A percentile compares a stretch with the other conserved stretches of the same genome.
Evolutionary conservation across 805 yeast genomes (phyloP).

Genomic region (Lipomyces kockii): DNA sequence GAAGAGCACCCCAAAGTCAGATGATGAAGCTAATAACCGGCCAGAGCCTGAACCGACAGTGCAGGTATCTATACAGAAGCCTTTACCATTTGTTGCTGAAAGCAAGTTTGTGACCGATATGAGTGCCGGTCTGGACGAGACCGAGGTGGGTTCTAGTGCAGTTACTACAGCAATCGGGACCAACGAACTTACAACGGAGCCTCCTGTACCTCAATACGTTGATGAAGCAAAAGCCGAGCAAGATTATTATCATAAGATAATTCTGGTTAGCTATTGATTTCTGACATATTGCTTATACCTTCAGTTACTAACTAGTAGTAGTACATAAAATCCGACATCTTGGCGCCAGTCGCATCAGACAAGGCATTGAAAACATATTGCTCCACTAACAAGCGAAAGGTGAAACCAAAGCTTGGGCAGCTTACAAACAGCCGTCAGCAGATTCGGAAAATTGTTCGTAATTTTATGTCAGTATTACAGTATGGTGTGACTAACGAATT

Average conservation of each 20-base stretch:
- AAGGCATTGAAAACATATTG: constrained; percentile 59
- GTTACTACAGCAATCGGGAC: background rate
- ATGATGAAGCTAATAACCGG: constrained; percentile 8
- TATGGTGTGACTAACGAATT: constrained; percentile 7
- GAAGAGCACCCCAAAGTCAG: background rate
- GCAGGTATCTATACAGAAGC: constrained; percentile 1
- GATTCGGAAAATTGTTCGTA: constrained; percentile 47
- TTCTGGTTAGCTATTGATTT: constrained; percentile 45
- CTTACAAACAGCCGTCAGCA: constrained; percentile 73
- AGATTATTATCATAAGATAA: constrained; percentile 52
- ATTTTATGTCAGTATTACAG: background rate
- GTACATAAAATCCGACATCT: constrained; percentile 64
- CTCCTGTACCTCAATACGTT: background rate
- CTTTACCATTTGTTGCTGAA: background rate
- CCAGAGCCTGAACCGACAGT: constrained; percentile 14
- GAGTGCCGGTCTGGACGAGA: background rate
- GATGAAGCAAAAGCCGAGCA: constrained; percentile 47
- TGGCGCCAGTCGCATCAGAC: constrained; percentile 58
- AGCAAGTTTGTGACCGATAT: background rate
- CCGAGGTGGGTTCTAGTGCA: background rate
- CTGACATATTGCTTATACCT: background rate
- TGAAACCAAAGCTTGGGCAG: constrained; percentile 92
- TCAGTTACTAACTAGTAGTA: constrained; percentile 40
- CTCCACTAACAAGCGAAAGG: constrained; percentile 67
- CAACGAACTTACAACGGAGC: background rate